A percentile compares a stretch with the other conserved stretches of the same genome.
These are phyloP conservation scores for Babesia bovis DNA, from an alignment of 169 alveolate genomes.

Conservation along the genomic window DNA sequence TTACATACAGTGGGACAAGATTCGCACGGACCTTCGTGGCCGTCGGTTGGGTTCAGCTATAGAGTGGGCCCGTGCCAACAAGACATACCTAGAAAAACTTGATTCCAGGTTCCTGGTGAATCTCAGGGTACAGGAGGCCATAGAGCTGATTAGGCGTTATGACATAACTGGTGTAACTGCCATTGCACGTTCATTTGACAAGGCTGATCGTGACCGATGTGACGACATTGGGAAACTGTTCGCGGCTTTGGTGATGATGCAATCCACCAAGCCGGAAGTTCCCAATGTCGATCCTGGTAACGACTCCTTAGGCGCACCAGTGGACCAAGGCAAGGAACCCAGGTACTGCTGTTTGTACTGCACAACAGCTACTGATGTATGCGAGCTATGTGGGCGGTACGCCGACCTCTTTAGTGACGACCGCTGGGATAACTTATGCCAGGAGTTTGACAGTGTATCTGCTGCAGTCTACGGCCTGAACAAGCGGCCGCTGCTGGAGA, in stretches of 20 bases:
- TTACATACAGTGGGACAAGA: neutral
- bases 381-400: slow-evolving; percentile 31
- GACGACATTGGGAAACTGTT: slow-evolving; percentile 51
- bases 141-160: slow-evolving; percentile 3
- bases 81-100: neutral
- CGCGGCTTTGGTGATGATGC: slow-evolving; percentile 43
- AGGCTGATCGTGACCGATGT: slow-evolving; percentile 26
- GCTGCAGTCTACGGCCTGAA: slow-evolving; percentile 33
- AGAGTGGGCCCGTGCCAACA: slow-evolving; percentile 55
- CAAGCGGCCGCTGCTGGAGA: slow-evolving; percentile 63
- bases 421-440: slow-evolving; percentile 40
- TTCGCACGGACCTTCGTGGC: slow-evolving; percentile 25
- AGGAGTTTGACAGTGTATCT: slow-evolving; percentile 34
- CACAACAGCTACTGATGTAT: neutral
- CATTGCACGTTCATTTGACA: slow-evolving; percentile 6
- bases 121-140: slow-evolving; percentile 39
- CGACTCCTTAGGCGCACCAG: neutral
- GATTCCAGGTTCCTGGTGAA: slow-evolving; percentile 33
- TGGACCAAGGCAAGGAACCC: neutral
- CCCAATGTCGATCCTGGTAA: neutral
- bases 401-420: slow-evolving; percentile 17
- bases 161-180: slow-evolving; percentile 14
- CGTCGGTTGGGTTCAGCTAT: slow-evolving; percentile 35
- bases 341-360: slow-evolving; percentile 1
- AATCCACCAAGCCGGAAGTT: neutral